Percentiles rank a stretch among this genome's conserved stretches.
Evolutionary conservation across 331 rosid genomes (phyloP).

Genomic region (Cydonia oblonga): DNA sequence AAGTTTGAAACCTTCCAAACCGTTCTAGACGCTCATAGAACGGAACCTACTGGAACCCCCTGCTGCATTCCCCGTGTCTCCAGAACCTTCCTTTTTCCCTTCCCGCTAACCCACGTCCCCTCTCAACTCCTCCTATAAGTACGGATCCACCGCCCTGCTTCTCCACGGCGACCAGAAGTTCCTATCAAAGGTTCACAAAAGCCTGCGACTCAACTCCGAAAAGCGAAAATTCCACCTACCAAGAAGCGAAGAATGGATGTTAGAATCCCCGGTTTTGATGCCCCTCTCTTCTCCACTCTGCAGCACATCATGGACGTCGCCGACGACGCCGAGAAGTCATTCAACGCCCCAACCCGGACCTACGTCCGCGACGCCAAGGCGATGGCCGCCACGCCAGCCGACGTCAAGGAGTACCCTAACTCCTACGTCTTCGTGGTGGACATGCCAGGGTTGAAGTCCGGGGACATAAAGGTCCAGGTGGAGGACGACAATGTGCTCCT

Average conservation of each 20-base stretch:
- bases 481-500: constrained; percentile 37
- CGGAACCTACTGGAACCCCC: constrained; percentile 5
- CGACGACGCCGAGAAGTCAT: constrained; percentile 18
- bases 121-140: neutral
- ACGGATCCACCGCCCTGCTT: accelerated
- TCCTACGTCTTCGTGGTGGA: constrained; percentile 33
- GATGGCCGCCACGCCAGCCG: constrained; percentile 39
- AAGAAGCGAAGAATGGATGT: constrained; percentile 13
- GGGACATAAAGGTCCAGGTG: constrained; percentile 33
- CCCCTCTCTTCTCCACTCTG: neutral
- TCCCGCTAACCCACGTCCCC: neutral
- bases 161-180: neutral
- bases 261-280: constrained; percentile 12
- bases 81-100: neutral
- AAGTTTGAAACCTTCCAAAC: neutral
- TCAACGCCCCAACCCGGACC: constrained; percentile 24
- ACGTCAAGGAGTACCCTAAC: constrained; percentile 29
- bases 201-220: too few species aligned
- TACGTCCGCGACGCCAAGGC: constrained; percentile 47
- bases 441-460: constrained; percentile 41
- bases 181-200: neutral
- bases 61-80: neutral
- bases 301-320: constrained; percentile 17
- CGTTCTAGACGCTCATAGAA: neutral
- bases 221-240: neutral